Percentiles rank a stretch among this genome's conserved stretches.
These are phyloP conservation scores for Candida buenavistaensis DNA, from an alignment of 1,139 yeast genomes.

Conservation along the genomic window DNA sequence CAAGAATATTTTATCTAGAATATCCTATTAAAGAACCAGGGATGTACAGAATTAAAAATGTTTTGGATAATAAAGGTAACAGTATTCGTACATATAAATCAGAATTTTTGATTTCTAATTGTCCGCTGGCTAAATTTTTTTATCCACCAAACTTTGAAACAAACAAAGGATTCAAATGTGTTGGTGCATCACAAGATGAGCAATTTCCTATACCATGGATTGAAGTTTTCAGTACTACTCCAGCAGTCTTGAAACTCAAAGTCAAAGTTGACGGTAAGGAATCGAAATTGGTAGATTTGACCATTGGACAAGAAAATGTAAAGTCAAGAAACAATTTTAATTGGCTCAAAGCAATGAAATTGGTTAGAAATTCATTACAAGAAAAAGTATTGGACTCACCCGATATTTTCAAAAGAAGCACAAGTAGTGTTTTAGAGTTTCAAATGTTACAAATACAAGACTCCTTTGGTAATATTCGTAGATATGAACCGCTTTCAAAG, in stretches of 20 bases:
- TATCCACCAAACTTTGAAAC: slow-evolving; percentile 28
- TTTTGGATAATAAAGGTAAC: slow-evolving; percentile 63
- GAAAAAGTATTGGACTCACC: slow-evolving; percentile 33
- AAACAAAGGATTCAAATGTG: slow-evolving; percentile 53
- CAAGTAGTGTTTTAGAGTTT: slow-evolving; percentile 62
- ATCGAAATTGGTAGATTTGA: slow-evolving; percentile 23
- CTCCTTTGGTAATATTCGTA: slow-evolving; percentile 68
- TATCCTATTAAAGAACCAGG: slow-evolving; percentile 72
- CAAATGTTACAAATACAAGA: slow-evolving; percentile 69
- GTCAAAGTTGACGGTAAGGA: slow-evolving; percentile 53
- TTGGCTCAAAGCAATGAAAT: slow-evolving; percentile 24
- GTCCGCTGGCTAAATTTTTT: slow-evolving; percentile 68
- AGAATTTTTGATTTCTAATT: slow-evolving; percentile 65
- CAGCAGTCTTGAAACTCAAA: slow-evolving; percentile 62
- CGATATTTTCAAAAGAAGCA: slow-evolving; percentile 25
- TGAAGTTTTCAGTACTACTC: slow-evolving; percentile 71
- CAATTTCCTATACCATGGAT: slow-evolving; percentile 51
- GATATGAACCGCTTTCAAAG: slow-evolving; percentile 50
- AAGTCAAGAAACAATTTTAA: slow-evolving; percentile 16
- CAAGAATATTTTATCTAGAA: slow-evolving; percentile 46
- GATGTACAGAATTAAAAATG: slow-evolving; percentile 63
- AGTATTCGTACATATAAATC: slow-evolving; percentile 65
- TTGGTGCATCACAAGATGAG: slow-evolving; percentile 45
- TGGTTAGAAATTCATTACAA: slow-evolving; percentile 37
- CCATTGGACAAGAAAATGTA: slow-evolving; percentile 15